Evolutionary conservation across 164 flowering plant genomes (phyloP), one percentile per base, ranked within the genome.

Genomic region (Chimonanthus praecox): DNA sequence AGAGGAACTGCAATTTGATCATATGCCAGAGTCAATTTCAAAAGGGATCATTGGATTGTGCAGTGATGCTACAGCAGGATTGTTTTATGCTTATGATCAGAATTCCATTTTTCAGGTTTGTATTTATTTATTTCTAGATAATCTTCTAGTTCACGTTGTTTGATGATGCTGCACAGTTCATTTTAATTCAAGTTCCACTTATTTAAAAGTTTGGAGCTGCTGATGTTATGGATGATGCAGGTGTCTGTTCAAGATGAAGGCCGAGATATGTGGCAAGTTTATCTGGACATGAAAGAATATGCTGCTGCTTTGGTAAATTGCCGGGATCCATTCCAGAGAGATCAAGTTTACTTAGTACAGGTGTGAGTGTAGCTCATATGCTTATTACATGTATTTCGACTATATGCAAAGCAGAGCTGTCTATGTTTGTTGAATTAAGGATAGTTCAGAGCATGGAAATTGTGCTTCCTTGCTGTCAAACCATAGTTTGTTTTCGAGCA

Each of bases 181-280:
- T 54, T 54, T 54, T 54, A 54, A 54, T 54, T 63, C 20, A 16
- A 3, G 21, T 63, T 18, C 66, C 7, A 63, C 21, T 63, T 63
- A 33, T 10, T 43, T 66, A 68, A n/a, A 69, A 43, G n/a, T 68
- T 79, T 68, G 11, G 63, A 13, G 49, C 20, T 71, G 16, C 70
- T 83, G 70, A 71, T 61, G 61, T 63, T 76, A 67, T 20, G 60
- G 69, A 72, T 47, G 62, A 21, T 69, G 61, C 74, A 96, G 99
- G 97, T 96, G 8, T 96, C 99, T 69, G 94, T 94, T 75, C 91
- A 83, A 78, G 99, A 96, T 77, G 99, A 96, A 84, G 99, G 98
- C 69, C 88, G 94, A 67, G 94, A 92, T 80, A 96, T 96, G 99
- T 96, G 99, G 99, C 89, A 89, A 78, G 98, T 96, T 18, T 90